Percentiles rank a stretch among this genome's conserved stretches.
Evolutionary conservation across 2,329 filamentous ascomycete species (phyloP).

Genomic region (Aspergillus brasiliensis): DNA sequence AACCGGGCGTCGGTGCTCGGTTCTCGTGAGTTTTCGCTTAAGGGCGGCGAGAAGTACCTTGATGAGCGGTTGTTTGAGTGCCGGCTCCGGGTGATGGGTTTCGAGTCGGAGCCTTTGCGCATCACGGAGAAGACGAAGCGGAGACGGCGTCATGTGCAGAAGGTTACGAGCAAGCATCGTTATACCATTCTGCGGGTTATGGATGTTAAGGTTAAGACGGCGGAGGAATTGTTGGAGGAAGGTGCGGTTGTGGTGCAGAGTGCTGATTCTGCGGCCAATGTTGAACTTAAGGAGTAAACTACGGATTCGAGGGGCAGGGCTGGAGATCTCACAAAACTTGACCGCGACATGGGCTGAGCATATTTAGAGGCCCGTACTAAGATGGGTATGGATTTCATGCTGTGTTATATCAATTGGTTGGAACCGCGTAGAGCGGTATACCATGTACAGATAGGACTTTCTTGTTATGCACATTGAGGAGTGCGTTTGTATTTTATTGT

Average conservation of each 20-base stretch:
- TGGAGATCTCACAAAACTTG: not conserved
- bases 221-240: conserved; percentile 55
- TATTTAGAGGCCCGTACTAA: too few species aligned
- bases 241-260: conserved; percentile 42
- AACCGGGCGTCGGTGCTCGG: conserved; percentile 83
- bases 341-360: not conserved
- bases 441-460: conserved; percentile 37
- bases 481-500: conserved; percentile 39
- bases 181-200: conserved; percentile 85
- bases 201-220: conserved; percentile 69
- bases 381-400: conserved; percentile 10
- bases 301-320: not conserved
- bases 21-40: conserved; percentile 86
- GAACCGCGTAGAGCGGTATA: conserved; percentile 19
- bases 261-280: conserved; percentile 20
- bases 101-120: conserved; percentile 77
- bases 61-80: conserved; percentile 85
- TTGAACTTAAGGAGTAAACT: conserved; percentile 29
- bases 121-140: conserved; percentile 80
- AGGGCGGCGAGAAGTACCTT: conserved; percentile 71
- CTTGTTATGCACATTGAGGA: conserved; percentile 20
- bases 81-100: conserved; percentile 78
- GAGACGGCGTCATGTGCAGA: conserved; percentile 68
- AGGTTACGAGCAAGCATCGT: conserved; percentile 83
- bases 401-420: conserved; percentile 24